Base-by-base conservation (phyloP, 495 filamentous ascomycete species). In the Schizothecium vesticola region DNA sequence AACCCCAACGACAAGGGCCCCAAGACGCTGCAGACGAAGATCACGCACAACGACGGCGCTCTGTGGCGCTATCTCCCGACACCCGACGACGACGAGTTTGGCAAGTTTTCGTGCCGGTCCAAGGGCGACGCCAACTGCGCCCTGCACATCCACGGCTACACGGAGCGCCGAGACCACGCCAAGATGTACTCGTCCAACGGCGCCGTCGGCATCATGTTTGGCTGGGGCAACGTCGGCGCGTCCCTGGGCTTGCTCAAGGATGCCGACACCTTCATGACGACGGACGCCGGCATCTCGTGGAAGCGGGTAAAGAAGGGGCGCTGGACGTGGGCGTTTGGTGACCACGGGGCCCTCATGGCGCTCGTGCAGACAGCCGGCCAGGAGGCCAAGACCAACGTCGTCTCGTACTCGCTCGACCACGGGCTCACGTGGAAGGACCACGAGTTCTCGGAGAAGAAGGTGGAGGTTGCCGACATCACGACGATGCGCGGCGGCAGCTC, bases 41-140 rank as follows among this genome's bases (percentile, higher is more conserved):
- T 98, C 67, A 96, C 92, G 7, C 96, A 98, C 80, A 98, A 97
- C 76, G 95, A 98, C 74, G 95, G 95, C 56, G 90, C 90, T 16
- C 84, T 92, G 71, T 99, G 95, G 95, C 81, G 80, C 57, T 86
- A 87, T 51, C 78, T 98, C 3, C 68, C 84, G n/a, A 87, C 92
- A 10, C 92, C 74, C 1, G n/a, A 78, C 13, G 81, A 84, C 65
- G 91, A 96, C 70, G 83, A 85, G 4, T 86, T 95, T 23, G 87
- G 86, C 61, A 90, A 92, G 6, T 94, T 89, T 70, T 77, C 81
- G 9, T 98, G 95, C 83, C 81, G 83, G 23, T 84, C 84, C 16
- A 76, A 80, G 51, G 84, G 85, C 58, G 78, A 84, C 29, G 81
- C 89, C 23, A 81, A 87, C 56, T 99, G 95, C 75, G 90, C 92